These are phyloP conservation scores for Carpinus fangiana DNA, from an alignment of 306 rosid species.

Conservation along the genomic window DNA sequence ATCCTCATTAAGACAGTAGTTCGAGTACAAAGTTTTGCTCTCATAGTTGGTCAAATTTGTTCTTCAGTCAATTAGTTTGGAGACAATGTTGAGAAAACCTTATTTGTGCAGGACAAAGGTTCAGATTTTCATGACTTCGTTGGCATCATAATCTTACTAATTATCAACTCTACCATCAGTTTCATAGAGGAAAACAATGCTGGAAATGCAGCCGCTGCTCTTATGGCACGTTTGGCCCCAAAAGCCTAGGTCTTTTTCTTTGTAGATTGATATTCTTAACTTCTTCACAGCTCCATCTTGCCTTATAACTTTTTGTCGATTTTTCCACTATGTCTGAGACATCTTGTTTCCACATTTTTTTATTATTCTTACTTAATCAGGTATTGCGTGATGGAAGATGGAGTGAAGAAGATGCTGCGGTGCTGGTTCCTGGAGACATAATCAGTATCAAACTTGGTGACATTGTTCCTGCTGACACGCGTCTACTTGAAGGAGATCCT, in stretches of 20 bases:
- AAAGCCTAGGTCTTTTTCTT: slow-evolving; percentile 59
- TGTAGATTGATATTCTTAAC: slow-evolving; percentile 4
- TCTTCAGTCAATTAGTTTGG: background rate
- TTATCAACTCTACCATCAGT: slow-evolving; percentile 75
- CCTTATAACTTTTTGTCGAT: too few species aligned
- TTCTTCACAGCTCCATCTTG: slow-evolving; percentile 4
- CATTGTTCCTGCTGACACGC: slow-evolving; percentile 74
- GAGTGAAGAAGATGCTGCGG: slow-evolving; percentile 73
- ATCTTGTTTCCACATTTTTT: too few species aligned
- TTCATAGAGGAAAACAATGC: slow-evolving; percentile 81
- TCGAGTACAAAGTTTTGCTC: too few species aligned
- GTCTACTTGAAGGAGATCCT: slow-evolving; percentile 81
- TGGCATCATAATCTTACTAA: slow-evolving; percentile 58
- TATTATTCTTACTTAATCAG: slow-evolving; percentile 25
- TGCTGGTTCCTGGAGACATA: slow-evolving; percentile 80
- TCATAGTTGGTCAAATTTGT: background rate
- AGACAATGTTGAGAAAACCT: background rate
- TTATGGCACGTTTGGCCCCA: slow-evolving; percentile 63
- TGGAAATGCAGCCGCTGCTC: slow-evolving; percentile 82
- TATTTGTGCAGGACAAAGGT: slow-evolving; percentile 33
- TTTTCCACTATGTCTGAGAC: too few species aligned
- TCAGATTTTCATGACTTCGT: slow-evolving; percentile 64
- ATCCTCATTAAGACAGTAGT: too few species aligned
- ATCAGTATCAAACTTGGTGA: slow-evolving; percentile 79
- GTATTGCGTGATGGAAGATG: slow-evolving; percentile 69